Conservation (phyloP, 352 stramenopile species). For the Phytopythium sindhum region DNA sequence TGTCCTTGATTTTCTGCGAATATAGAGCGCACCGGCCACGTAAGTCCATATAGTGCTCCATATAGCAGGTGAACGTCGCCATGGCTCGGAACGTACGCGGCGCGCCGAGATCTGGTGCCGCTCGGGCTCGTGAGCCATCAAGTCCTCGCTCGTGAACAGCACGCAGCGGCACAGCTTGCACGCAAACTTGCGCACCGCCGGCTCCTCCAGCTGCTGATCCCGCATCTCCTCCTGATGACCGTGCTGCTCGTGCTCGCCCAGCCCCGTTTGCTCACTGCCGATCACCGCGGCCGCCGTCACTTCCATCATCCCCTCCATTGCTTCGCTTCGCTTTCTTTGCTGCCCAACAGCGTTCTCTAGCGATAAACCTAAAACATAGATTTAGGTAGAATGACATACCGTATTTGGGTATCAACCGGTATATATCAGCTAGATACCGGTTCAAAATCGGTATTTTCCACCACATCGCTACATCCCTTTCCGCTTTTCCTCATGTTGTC, state of each 20-base stretch:
- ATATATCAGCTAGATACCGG: neutral
- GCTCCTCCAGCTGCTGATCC: constrained; percentile 3
- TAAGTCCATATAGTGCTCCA: neutral
- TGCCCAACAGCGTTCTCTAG: neutral
- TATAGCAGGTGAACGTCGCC: too few species aligned
- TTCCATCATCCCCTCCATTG: constrained; percentile 8
- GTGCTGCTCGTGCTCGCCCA: constrained; percentile 8
- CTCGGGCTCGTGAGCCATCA: constrained; percentile 56
- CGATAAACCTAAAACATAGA: neutral
- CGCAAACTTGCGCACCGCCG: constrained; percentile 32
- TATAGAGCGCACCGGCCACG: neutral
- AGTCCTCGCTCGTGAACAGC: constrained; percentile 59
- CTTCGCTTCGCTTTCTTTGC: neutral
- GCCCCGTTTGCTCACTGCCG: neutral
- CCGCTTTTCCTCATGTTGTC: neutral
- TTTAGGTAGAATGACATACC: neutral
- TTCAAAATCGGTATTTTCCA: neutral
- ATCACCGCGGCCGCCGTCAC: neutral
- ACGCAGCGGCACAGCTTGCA: constrained; percentile 71
- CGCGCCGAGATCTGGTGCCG: constrained; percentile 63
- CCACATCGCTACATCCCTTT: neutral
- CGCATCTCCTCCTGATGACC: constrained; percentile 13
- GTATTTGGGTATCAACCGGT: neutral
- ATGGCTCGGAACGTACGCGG: constrained; percentile 22
- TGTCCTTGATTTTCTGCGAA: constrained; percentile 62